phyloP scores from a whole-genome alignment of 2,329 filamentous ascomycete species.

The Hypomyces perniciosus region DNA sequence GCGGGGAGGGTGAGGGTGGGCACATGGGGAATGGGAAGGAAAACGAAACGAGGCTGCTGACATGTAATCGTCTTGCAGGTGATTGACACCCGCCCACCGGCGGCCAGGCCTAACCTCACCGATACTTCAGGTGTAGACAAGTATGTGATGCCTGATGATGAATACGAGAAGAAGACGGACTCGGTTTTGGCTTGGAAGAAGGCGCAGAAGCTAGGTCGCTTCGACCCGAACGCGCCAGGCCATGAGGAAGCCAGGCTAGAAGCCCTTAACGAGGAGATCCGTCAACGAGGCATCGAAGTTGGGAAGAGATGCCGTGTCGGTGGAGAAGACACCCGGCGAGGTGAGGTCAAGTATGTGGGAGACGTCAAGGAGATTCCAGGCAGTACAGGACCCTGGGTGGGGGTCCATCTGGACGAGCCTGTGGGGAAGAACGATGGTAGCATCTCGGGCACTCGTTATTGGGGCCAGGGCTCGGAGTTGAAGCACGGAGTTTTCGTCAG shows the following conservation, averaged over 20 bases:
- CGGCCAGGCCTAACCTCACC: conserved; percentile 70
- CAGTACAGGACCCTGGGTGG: conserved; percentile 62
- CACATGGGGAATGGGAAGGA: conserved; percentile 2
- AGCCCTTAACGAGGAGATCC: conserved; percentile 63
- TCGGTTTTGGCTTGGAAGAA: conserved; percentile 95
- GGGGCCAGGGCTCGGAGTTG: conserved; percentile 54
- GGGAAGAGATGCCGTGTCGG: conserved; percentile 61
- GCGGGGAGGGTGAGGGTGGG: neutral
- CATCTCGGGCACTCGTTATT: conserved; percentile 62
- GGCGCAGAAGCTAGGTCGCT: conserved; percentile 88
- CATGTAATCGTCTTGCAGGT: conserved; percentile 49
- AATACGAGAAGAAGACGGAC: conserved; percentile 81
- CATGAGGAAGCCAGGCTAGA: conserved; percentile 67
- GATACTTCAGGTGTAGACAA: conserved; percentile 80
- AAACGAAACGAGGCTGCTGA: conserved; percentile 21
- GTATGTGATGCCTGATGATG: conserved; percentile 77
- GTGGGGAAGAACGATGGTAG: conserved; percentile 79
- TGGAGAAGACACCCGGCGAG: conserved; percentile 62
- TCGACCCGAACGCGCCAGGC: conserved; percentile 76
- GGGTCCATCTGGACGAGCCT: conserved; percentile 70
- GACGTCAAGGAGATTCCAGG: conserved; percentile 68
- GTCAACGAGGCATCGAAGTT: conserved; percentile 58
- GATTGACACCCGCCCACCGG: conserved; percentile 69
- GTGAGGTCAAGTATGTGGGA: conserved; percentile 66
- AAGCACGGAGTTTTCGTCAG: conserved; percentile 76